Evolutionary conservation across 2,329 filamentous ascomycete genomes (phyloP).

Genomic region (Pleomassaria siparia): DNA sequence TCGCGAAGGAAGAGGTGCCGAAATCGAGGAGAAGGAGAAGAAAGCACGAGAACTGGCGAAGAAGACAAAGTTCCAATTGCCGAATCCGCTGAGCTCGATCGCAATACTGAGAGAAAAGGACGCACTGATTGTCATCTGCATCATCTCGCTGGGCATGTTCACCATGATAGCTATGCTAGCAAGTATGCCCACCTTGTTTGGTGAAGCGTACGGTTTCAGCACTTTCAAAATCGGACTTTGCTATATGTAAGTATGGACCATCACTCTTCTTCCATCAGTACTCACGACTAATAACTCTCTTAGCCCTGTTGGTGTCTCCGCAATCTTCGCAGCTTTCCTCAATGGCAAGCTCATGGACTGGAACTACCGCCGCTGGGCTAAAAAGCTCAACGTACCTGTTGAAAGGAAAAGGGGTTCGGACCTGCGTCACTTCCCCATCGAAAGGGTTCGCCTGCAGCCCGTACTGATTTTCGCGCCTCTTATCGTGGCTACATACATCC

Average conservation of each 20-base stretch:
- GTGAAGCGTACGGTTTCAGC: conserved; percentile 8
- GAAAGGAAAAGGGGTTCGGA: conserved; percentile 56
- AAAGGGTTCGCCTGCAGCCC: conserved; percentile 38
- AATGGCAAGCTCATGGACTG: conserved; percentile 56
- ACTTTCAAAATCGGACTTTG: conserved; percentile 10
- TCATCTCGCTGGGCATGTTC: conserved; percentile 1
- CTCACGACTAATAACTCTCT: conserved; percentile 55
- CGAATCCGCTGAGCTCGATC: conserved; percentile 8
- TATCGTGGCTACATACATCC: conserved; percentile 23
- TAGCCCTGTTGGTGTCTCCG: conserved; percentile 28
- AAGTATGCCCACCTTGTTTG: conserved; percentile 12
- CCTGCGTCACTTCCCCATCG: conserved; percentile 51
- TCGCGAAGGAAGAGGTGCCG: conserved; percentile 14
- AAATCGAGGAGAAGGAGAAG: conserved; percentile 43
- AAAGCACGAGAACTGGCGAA: not conserved
- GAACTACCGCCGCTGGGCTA: conserved; percentile 70
- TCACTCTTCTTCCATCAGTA: conserved; percentile 62
- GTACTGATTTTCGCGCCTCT: not conserved
- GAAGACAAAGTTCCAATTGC: conserved; percentile 13
- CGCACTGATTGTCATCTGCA: not conserved
- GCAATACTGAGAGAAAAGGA: conserved; percentile 5
- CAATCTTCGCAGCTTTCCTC: conserved; percentile 3
- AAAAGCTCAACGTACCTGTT: conserved; percentile 59
- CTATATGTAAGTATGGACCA: conserved; percentile 41
- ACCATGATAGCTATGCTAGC: not conserved